These are phyloP conservation scores for Fusarium sp. DNA, from an alignment of 2,329 filamentous ascomycete genomes.

Conservation along the genomic window DNA sequence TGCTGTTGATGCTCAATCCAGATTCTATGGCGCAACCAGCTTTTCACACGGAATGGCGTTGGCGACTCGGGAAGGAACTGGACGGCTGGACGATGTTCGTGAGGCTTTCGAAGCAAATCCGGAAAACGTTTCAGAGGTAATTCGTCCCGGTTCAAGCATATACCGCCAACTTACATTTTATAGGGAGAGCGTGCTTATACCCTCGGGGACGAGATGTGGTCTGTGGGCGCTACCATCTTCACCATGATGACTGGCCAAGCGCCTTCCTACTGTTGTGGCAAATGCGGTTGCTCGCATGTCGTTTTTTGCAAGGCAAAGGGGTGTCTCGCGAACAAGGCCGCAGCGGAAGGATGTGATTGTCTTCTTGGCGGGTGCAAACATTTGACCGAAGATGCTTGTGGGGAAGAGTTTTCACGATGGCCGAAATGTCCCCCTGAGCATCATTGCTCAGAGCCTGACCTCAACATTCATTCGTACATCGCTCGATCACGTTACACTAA, in stretches of 20 bases:
- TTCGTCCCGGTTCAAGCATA: neutral
- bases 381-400: constrained; percentile 19
- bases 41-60: constrained; percentile 23
- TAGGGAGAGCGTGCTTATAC: constrained; percentile 55
- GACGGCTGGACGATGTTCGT: constrained; percentile 24
- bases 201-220: constrained; percentile 56
- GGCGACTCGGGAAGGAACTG: constrained; percentile 31
- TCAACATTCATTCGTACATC: constrained; percentile 53
- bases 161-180: neutral
- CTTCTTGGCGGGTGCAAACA: constrained; percentile 44
- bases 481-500: constrained; percentile 49
- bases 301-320: constrained; percentile 50
- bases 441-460: constrained; percentile 38
- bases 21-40: neutral
- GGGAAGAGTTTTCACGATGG: constrained; percentile 22
- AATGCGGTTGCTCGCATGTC: constrained; percentile 48
- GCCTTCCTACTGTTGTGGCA: constrained; percentile 34
- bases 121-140: constrained; percentile 30
- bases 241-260: constrained; percentile 58
- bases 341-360: constrained; percentile 40
- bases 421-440: constrained; percentile 33
- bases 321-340: constrained; percentile 47
- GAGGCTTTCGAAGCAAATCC: constrained; percentile 5
- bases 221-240: constrained; percentile 57
- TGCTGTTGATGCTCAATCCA: constrained; percentile 12